phyloP scores from a whole-genome alignment of 2,329 filamentous ascomycete genomes.

The Paecilomyces niveus region DNA sequence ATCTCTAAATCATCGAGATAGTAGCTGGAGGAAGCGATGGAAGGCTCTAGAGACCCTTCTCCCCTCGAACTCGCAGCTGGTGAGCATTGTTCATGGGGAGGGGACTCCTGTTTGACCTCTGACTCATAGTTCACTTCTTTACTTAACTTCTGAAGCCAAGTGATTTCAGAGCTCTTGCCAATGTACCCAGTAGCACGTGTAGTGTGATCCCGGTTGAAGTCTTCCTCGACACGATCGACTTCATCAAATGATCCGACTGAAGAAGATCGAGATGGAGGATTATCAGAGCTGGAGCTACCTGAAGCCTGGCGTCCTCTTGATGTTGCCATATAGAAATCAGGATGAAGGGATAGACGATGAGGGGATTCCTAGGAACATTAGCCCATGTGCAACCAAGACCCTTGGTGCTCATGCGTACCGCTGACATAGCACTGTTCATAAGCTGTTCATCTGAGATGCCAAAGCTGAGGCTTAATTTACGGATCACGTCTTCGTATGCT shows the following conservation, averaged over 20 bases:
- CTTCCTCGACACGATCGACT: slow-evolving; percentile 36
- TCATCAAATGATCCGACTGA: slow-evolving; percentile 28
- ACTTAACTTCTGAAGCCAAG: slow-evolving; percentile 35
- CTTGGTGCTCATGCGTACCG: slow-evolving; percentile 15
- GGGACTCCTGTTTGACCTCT: slow-evolving; percentile 11
- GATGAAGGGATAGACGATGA: slow-evolving; percentile 11
- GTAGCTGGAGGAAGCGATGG: slow-evolving; percentile 27
- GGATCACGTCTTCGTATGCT: slow-evolving; percentile 33
- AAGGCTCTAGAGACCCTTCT: slow-evolving; percentile 15
- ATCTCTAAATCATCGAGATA: slow-evolving; percentile 37
- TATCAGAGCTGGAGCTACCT: slow-evolving; percentile 13
- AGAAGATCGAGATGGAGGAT: slow-evolving; percentile 14
- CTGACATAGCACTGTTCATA: slow-evolving; percentile 24
- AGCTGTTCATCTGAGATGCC: slow-evolving; percentile 29
- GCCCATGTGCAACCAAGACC: neutral
- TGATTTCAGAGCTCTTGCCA: slow-evolving; percentile 39
- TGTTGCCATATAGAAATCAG: slow-evolving; percentile 8
- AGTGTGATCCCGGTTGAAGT: slow-evolving; percentile 33
- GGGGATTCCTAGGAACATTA: slow-evolving; percentile 8
- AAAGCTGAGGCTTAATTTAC: slow-evolving; percentile 27
- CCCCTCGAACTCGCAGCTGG: slow-evolving; percentile 17
- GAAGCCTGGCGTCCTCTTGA: slow-evolving; percentile 13
- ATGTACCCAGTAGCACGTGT: slow-evolving; percentile 36
- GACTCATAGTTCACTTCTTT: slow-evolving; percentile 23
- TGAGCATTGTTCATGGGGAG: slow-evolving; percentile 17